Base-by-base conservation (phyloP, 192 early-diverging fungal genomes). In the Cladochytrium replicatum region DNA sequence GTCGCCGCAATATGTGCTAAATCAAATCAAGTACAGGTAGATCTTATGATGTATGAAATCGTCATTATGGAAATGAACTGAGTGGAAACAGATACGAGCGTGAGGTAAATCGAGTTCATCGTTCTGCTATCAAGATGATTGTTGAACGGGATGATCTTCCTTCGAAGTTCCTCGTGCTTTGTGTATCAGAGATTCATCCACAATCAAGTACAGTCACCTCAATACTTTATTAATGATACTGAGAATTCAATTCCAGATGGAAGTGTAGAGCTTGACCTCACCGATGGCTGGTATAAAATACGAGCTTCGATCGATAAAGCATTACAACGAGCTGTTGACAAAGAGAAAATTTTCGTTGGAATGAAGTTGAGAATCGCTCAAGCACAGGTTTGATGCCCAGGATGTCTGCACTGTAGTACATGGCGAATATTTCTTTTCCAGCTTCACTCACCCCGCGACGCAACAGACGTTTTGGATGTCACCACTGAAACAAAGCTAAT, bases 251-350 rank as follows among this genome's bases (percentile, higher is more conserved):
- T 7, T 66, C 8, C 17, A 11, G 9, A 11, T 30, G 29, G 27
- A 71, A 66, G 21, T 24, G 38, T 22, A 31, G 54, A 29, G 3
- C 51, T 75, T 21, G 43, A 71, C 32, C 52, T 87, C 32, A 81
- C 84, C 2, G 84, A 87, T 61, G 84, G 84, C 11, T 87, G 84
- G 84, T 87, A 87, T 45, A 21, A 54, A 25, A 65, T 87, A 2
- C 54, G 63, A 7, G 75, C 78, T 2, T 31, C 40, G 0, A 27
- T 86, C 11, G 84, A 87, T 48, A 15, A 29, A 7, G 32, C 52
- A 15, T 42, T 86, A 48, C 44, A 42, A 29, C 24, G 41, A 11
- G 58, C 64, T 0, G 50, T 81, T 0, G 50, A 52, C 29, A 40
- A 56, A 9, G 58, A 58, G 9, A 64, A 48, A 21, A 57, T 87